Base-by-base conservation (phyloP, 352 stramenopile species). In the Globisporangium spinosum region DNA sequence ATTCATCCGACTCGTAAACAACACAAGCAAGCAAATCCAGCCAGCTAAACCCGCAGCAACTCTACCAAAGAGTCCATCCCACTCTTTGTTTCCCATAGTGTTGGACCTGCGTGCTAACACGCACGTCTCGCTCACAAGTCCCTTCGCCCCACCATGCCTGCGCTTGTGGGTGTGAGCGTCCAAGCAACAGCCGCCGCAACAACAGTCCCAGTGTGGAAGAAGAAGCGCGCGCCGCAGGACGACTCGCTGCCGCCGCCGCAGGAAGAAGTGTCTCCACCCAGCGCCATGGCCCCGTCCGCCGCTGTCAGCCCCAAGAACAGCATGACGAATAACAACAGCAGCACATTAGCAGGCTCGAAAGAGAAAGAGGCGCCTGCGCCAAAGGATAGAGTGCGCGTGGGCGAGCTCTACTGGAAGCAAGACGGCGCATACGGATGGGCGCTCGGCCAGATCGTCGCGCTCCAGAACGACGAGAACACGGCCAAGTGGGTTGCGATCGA, bases 351-450 rank as follows among this genome's bases (percentile, higher is more conserved):
- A 22, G 20, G 43, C 17, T 23, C 23, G 15, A n/a, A 29, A 27
- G 34, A 32, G 54, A 34, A 45, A 45, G 35, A 35, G 22, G 25
- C 55, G 43, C 43, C 43, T 9, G 43, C 43, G 17, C 43, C 43
- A 23, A 51, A 51, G 17, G 43, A 51, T 6, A 62, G 62, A 22
- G 66, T 91, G 54, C 83, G 81, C 60, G 75, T 95, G 7, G 87
- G 87, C 45, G 87, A 93, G 15, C 73, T 95, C 47, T 95, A 93
- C 73, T 95, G 87, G 87, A 88, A 85, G 47, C 82, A 93, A 57
- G 77, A 90, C 20, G 85, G 83, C 8, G 49, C 73, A 7, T 80
- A 78, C 53, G 82, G 77, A 62, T 95, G 87, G 87, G 68, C 67
- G 34, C 70, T 95, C 20, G 87, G 87, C 23, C 86, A 93, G 65